These are phyloP conservation scores for Candida ipomoeae DNA, from an alignment of 805 yeast genomes.

Conservation along the genomic window DNA sequence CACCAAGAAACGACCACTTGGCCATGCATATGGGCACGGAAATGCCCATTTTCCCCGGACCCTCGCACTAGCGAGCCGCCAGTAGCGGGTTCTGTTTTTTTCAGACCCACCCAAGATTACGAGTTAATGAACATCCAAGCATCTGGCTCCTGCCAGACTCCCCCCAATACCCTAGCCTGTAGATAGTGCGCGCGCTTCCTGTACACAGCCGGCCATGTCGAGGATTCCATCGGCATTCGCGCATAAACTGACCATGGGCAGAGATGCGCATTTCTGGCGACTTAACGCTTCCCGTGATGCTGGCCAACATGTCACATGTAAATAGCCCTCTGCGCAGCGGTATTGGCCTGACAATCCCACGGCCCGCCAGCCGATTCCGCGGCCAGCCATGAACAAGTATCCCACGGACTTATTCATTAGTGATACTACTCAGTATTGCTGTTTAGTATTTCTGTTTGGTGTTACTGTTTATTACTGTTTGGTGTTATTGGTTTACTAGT, in stretches of 20 bases:
- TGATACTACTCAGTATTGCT: too few species aligned
- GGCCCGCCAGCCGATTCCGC: background rate
- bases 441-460: too few species aligned
- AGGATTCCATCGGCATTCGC: background rate
- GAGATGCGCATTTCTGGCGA: background rate
- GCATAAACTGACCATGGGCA: background rate
- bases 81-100: too few species aligned
- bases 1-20: background rate
- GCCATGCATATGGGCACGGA: background rate
- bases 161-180: background rate
- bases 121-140: conserved; percentile 3
- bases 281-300: background rate
- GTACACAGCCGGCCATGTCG: background rate
- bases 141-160: background rate
- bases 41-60: background rate
- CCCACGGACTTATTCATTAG: too few species aligned
- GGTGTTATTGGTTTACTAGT: too few species aligned
- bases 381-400: background rate
- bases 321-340: background rate
- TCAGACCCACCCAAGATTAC: background rate
- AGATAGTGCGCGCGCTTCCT: background rate
- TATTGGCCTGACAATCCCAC: background rate
- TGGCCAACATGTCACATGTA: background rate
- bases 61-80: background rate
- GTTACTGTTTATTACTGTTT: too few species aligned